Evolutionary conservation across 1,284 basidiomycete species (phyloP).

Genomic region (Ganoderma lingzhi): DNA sequence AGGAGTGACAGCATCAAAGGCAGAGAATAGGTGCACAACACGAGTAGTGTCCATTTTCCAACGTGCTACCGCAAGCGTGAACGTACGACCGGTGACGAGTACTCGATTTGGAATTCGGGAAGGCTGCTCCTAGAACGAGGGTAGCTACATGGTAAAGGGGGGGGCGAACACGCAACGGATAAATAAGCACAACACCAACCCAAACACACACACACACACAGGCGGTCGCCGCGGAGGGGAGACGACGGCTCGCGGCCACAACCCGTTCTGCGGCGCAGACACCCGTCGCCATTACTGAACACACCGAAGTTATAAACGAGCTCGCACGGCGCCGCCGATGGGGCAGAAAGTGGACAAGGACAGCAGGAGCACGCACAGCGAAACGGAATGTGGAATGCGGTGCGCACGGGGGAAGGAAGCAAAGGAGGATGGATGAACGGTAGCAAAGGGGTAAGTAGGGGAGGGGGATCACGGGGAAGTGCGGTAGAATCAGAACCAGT

Average conservation of each 20-base stretch:
- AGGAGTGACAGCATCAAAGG: neutral
- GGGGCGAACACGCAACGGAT: neutral
- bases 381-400: slow-evolving; percentile 1
- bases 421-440: neutral
- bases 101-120: neutral
- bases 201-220: neutral
- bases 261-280: slow-evolving; percentile 26
- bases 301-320: slow-evolving; percentile 15
- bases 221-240: neutral
- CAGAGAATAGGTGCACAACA: neutral
- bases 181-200: slow-evolving; percentile 8
- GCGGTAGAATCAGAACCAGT: slow-evolving; percentile 16
- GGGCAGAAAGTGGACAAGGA: slow-evolving; percentile 7
- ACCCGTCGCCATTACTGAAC: slow-evolving; percentile 23
- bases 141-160: neutral
- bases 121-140: neutral
- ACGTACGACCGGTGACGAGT: neutral
- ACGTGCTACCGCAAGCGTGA: neutral
- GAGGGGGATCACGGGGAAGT: slow-evolving; percentile 1
- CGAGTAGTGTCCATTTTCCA: neutral
- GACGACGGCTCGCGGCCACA: slow-evolving; percentile 31
- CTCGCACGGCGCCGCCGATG: slow-evolving; percentile 21
- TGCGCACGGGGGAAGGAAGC: slow-evolving; percentile 4
- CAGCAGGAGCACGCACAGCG: slow-evolving; percentile 11
- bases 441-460: neutral